Percentiles rank a stretch among this genome's conserved stretches.
phyloP scores from a whole-genome alignment of 352 stramenopile species.

The Phytopythium helicoides region DNA sequence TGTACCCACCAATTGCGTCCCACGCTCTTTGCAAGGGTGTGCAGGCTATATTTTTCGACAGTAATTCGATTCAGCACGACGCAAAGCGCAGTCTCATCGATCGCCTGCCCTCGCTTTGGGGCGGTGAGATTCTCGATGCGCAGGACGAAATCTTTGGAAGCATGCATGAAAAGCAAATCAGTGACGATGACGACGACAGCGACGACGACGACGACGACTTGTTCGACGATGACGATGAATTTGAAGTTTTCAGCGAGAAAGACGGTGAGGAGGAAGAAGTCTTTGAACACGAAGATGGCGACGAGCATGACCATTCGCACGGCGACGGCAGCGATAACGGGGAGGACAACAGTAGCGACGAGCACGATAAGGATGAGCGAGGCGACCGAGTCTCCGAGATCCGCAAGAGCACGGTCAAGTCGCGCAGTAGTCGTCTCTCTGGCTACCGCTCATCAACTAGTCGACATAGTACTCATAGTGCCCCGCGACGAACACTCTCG shows the following conservation, averaged over 20 bases:
- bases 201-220: conserved; percentile 47
- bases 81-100: conserved; percentile 74
- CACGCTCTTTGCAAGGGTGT: conserved; percentile 64
- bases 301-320: too few relatives aligned
- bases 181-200: conserved; percentile 46
- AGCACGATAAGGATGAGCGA: conserved; percentile 8
- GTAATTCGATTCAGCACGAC: conserved; percentile 78
- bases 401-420: neutral
- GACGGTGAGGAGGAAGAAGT: conserved; percentile 36
- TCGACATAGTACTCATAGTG: neutral
- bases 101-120: conserved; percentile 72
- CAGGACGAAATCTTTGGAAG: conserved; percentile 61
- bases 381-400: conserved; percentile 7
- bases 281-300: conserved; percentile 25
- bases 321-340: conserved; percentile 10
- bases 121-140: conserved; percentile 51
- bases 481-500: conserved; percentile 18
- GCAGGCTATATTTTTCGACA: conserved; percentile 76
- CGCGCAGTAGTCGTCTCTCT: neutral
- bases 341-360: conserved; percentile 14
- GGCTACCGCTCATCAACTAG: neutral
- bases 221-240: conserved; percentile 22
- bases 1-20: conserved; percentile 73
- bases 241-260: conserved; percentile 25
- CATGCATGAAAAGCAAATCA: conserved; percentile 25